phyloP scores from a whole-genome alignment of 2,329 filamentous ascomycete species.

The Biscogniauxia marginata region DNA sequence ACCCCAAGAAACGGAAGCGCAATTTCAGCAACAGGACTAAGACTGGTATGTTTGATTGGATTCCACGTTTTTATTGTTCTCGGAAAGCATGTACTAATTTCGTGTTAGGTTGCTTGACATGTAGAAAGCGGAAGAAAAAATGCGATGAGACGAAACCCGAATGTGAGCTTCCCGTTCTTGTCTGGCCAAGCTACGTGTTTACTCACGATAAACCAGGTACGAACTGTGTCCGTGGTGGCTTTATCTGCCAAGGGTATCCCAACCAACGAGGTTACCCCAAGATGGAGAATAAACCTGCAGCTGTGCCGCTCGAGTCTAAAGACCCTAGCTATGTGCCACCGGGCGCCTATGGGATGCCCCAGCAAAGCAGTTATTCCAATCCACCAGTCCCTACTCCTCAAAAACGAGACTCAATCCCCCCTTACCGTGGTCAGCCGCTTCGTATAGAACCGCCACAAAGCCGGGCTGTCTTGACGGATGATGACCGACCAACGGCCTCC shows the following conservation, averaged over 20 bases:
- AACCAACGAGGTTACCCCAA: constrained; percentile 80
- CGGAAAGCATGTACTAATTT: constrained; percentile 5
- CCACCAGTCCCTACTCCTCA: constrained; percentile 30
- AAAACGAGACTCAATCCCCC: constrained; percentile 57
- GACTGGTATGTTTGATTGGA: constrained; percentile 46
- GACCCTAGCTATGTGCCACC: constrained; percentile 64
- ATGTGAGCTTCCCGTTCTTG: constrained; percentile 60
- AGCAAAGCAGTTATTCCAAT: constrained; percentile 34
- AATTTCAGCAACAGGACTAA: constrained; percentile 96
- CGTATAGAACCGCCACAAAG: constrained; percentile 63
- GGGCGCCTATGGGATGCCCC: constrained; percentile 62
- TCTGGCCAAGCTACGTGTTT: constrained; percentile 9
- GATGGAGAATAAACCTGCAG: constrained; percentile 64
- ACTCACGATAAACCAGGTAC: constrained; percentile 55
- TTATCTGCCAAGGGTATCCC: constrained; percentile 88
- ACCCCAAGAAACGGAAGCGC: constrained; percentile 69
- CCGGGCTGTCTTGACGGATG: constrained; percentile 53
- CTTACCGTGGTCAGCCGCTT: constrained; percentile 60
- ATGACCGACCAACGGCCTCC: constrained; percentile 59
- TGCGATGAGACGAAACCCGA: constrained; percentile 92
- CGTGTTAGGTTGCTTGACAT: constrained; percentile 69
- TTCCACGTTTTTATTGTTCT: neutral
- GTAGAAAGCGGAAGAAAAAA: constrained; percentile 91
- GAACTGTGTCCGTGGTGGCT: constrained; percentile 88
- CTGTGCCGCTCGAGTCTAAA: constrained; percentile 81